Evolutionary conservation across 768 basidiomycete species (phyloP).

Genomic region (Tulasnella calospora): DNA sequence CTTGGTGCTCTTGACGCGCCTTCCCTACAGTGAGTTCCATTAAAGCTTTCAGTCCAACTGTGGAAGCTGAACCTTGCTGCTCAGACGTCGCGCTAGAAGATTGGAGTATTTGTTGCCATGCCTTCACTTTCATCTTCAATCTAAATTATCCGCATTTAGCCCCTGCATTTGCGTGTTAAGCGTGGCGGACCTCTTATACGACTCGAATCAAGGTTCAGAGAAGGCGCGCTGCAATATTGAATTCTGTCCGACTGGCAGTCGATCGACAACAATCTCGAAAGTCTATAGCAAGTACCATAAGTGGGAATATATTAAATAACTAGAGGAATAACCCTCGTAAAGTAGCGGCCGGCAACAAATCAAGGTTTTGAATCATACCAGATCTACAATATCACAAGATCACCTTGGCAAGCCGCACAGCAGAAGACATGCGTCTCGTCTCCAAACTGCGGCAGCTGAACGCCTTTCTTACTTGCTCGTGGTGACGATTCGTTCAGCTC

Average conservation of each 20-base stretch:
- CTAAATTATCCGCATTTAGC: neutral
- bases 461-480: constrained; percentile 10
- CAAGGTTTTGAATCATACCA: neutral
- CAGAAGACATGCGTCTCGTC: constrained; percentile 88
- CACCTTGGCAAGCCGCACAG: constrained; percentile 78
- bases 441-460: constrained; percentile 62
- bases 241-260: neutral
- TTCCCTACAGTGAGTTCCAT: neutral
- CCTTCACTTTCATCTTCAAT: neutral
- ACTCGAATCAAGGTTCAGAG: too few relatives aligned
- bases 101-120: neutral
- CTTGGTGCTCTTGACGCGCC: neutral
- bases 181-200: neutral
- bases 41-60: neutral
- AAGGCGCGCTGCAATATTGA: neutral
- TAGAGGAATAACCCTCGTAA: neutral
- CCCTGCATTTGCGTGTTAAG: neutral
- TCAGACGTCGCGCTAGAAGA: neutral
- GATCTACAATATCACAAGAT: constrained; percentile 64
- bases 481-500: constrained; percentile 3
- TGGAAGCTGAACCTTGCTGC: neutral
- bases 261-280: neutral
- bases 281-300: neutral
- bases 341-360: neutral
- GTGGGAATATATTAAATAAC: neutral